These are phyloP conservation scores for Acanthamoeba lugdunensis DNA, from an alignment of 208 protist species.

Conservation along the genomic window DNA sequence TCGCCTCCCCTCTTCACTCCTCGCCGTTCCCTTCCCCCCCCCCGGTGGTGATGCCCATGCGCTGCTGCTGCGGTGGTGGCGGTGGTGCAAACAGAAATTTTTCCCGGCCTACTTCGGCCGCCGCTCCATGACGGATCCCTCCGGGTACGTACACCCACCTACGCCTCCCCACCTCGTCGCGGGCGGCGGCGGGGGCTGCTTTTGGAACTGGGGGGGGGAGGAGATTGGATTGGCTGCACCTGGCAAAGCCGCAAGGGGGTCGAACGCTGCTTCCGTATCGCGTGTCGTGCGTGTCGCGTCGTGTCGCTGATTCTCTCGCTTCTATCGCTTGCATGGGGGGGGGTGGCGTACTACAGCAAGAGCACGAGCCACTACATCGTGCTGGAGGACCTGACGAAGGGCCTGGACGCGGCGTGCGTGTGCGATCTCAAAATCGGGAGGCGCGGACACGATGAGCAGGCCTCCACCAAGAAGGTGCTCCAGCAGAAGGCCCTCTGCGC, in stretches of 20 bases:
- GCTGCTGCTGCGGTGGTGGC: neutral
- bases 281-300: too few species aligned
- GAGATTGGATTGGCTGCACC: too few species aligned
- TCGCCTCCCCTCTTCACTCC: neutral
- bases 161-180: too few species aligned
- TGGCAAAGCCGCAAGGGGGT: too few species aligned
- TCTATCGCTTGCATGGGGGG: too few species aligned
- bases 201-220: too few species aligned
- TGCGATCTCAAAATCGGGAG: conserved; percentile 69
- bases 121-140: neutral
- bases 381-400: conserved; percentile 57
- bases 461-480: conserved; percentile 1
- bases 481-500: conserved; percentile 55
- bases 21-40: neutral
- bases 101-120: neutral
- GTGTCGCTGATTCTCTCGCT: too few species aligned
- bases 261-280: too few species aligned
- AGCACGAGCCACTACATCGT: conserved; percentile 38
- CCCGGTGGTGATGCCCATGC: too few species aligned
- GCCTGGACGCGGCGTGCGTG: conserved; percentile 13
- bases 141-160: neutral
- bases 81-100: neutral
- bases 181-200: too few species aligned
- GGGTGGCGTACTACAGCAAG: neutral
- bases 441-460: conserved; percentile 41